Conservation (phyloP, 2,329 filamentous ascomycete genomes). For the Allantophomopsis lycopodina region DNA sequence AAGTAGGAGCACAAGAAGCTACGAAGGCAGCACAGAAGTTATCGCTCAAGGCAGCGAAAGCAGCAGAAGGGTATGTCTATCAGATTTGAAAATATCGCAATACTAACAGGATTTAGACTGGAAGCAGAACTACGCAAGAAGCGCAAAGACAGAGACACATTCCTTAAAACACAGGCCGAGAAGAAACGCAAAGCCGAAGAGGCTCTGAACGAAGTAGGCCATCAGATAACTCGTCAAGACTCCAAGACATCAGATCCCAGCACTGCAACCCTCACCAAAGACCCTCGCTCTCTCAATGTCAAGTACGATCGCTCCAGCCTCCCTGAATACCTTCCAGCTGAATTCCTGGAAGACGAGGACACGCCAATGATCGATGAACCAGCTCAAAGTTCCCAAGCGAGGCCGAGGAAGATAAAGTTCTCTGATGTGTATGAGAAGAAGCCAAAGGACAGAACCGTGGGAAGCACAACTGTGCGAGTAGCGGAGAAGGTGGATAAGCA, state of each 20-base stretch:
- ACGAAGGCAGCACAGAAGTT: constrained; percentile 7
- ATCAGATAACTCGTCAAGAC: background rate
- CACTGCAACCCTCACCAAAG: background rate
- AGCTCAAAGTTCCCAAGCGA: background rate
- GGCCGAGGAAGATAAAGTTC: constrained; percentile 15
- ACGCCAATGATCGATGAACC: constrained; percentile 2
- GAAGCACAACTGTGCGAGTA: constrained; percentile 16
- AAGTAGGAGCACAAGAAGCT: constrained; percentile 12
- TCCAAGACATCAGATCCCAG: background rate
- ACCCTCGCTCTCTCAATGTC: background rate
- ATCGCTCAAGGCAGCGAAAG: constrained; percentile 12
- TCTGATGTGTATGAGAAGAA: constrained; percentile 10
- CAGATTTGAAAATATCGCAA: background rate
- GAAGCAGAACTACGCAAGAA: constrained; percentile 12
- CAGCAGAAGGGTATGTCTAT: constrained; percentile 11
- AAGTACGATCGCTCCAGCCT: constrained; percentile 5
- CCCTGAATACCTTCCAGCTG: constrained; percentile 14
- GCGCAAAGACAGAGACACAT: constrained; percentile 13
- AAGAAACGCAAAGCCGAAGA: constrained; percentile 8
- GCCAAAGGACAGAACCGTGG: constrained; percentile 14
- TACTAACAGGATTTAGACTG: constrained; percentile 11
- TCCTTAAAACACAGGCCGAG: constrained; percentile 12
- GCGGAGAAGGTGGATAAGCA: constrained; percentile 6
- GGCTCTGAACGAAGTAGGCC: background rate
- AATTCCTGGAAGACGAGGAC: constrained; percentile 15